phyloP scores from a whole-genome alignment of 495 filamentous ascomycete species.

The Podospora comata region DNA sequence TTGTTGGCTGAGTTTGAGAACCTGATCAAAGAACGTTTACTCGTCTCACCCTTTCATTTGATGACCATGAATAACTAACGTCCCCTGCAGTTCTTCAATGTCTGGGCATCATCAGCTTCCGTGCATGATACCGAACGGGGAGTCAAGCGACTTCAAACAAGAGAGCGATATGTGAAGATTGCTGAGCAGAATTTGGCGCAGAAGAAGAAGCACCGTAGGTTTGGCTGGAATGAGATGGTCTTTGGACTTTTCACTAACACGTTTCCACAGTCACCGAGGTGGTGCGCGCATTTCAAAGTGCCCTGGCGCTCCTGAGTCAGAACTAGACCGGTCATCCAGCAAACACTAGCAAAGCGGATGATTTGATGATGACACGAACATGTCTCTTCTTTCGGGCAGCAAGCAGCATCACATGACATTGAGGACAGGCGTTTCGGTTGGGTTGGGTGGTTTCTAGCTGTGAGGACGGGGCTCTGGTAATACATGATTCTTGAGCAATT shows the following conservation, averaged over 20 bases:
- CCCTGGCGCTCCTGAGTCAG: conserved; percentile 61
- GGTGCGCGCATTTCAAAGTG: conserved; percentile 76
- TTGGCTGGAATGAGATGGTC: not conserved
- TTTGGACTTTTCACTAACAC: conserved; percentile 18
- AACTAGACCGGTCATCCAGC: conserved; percentile 19
- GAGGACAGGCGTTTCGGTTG: not conserved
- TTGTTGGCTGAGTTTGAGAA: conserved; percentile 61
- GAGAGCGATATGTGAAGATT: conserved; percentile 68
- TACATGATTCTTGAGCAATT: not conserved
- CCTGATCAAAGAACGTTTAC: conserved; percentile 52
- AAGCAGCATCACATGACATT: not conserved
- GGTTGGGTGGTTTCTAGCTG: not conserved
- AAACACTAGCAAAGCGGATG: not conserved
- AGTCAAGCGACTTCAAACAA: conserved; percentile 71
- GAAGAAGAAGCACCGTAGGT: conserved; percentile 72
- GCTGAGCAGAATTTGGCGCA: conserved; percentile 63
- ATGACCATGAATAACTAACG: conserved; percentile 3
- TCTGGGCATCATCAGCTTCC: conserved; percentile 65
- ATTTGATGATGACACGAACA: conserved; percentile 6
- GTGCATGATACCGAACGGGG: conserved; percentile 68
- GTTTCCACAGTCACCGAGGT: conserved; percentile 61
- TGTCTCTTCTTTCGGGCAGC: not conserved
- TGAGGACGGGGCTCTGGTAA: not conserved
- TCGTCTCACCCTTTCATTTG: conserved; percentile 13
- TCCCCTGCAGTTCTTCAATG: conserved; percentile 57